Base-by-base conservation (phyloP, 2,329 filamentous ascomycete genomes). In the Monosporascus ibericus region DNA sequence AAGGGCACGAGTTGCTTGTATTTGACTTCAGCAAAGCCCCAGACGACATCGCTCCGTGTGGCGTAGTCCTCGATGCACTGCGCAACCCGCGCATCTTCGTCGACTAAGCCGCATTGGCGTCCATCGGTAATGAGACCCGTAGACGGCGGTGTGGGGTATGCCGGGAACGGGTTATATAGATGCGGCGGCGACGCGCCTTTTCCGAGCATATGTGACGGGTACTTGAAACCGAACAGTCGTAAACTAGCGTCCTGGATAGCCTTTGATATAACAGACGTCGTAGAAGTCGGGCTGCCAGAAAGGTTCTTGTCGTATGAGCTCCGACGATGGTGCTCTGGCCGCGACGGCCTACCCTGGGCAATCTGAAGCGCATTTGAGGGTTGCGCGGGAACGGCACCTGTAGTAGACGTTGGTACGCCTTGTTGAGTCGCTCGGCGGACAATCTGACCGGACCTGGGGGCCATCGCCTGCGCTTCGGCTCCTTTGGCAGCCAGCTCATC, bases 11-110 rank as follows among this genome's bases (percentile, higher is more conserved):
- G 80, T 70, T 99, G 94, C 70, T 95, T 94, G 72, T 95, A 96
- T 71, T 99, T 99, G 65, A 99, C 92, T 72, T 99, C 92, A 6
- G 94, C 94, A 70, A 99, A 97, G 3, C 92, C 92, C 68, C 92
- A 99, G 3, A 99, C 92, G 46, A 96, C 94, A 68, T 99, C 92
- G 65, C 92, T 96, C 39, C 92, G 81, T 34, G 91, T 94, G 2
- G 94, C 94, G 58, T 90, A 87, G 62, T 97, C 92, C 68, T 99
- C 92, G 52, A 97, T 91, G 44, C 83, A 80, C 63, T 91, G 87
- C 2, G 92, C 84, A 40, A 88, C 85, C 58, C 82, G 83, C 17
- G 80, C 77, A 65, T 97, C 94, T 64, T 96, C 92, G 58, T 96
- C 91, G 20, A 84, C 72, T 3, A 80, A 78, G 3, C 74, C 70